Percentiles rank a stretch among this genome's conserved stretches.
These are phyloP conservation scores for Kingdonia uniflora DNA, from an alignment of 164 flowering plant genomes.

Conservation along the genomic window DNA sequence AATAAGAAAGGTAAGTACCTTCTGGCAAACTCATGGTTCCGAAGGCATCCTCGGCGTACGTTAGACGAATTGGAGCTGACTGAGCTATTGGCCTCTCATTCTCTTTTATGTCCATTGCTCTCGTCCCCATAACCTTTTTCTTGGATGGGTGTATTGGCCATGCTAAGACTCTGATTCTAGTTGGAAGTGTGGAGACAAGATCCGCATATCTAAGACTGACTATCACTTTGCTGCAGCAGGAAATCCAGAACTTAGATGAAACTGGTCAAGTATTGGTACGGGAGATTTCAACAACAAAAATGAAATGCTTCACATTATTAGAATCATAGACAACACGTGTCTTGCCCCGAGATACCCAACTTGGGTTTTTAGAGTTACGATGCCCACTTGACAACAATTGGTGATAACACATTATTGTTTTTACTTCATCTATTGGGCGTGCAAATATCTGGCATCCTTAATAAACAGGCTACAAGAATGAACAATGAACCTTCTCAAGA, in stretches of 20 bases:
- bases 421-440: no score
- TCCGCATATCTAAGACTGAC: conserved; percentile 71
- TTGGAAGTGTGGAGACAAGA: conserved; percentile 59
- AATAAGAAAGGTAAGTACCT: no score
- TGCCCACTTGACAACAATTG: no score
- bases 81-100: conserved; percentile 23
- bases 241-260: background rate
- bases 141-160: conserved; percentile 54
- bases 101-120: conserved; percentile 27
- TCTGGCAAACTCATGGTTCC: conserved; percentile 72
- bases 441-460: no score
- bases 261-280: background rate
- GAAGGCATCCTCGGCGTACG: conserved; percentile 86
- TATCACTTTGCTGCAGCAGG: conserved; percentile 61
- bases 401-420: no score
- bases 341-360: no score
- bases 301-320: no score
- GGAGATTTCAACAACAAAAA: background rate
- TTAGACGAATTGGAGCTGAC: conserved; percentile 53
- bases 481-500: no score
- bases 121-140: conserved; percentile 14
- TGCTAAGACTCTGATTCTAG: conserved; percentile 55
- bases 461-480: no score
- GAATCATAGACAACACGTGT: no score
- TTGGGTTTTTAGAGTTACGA: no score